Conservation (phyloP, 192 early-diverging fungal genomes). For the Backusella parvicylindrica region DNA sequence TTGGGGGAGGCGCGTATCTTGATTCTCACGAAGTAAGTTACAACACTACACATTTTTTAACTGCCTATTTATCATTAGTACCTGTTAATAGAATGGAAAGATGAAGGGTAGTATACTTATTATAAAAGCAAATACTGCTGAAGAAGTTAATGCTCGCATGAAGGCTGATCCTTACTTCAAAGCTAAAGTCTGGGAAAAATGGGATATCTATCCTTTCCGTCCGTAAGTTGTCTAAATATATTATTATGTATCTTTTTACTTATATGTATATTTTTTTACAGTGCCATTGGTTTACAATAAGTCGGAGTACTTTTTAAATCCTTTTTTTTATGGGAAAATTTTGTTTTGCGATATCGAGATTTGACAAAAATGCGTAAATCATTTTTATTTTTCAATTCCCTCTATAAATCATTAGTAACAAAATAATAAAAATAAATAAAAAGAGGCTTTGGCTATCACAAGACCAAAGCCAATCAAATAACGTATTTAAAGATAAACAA, state of each 20-base stretch:
- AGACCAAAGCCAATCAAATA: neutral
- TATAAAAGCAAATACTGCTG: neutral
- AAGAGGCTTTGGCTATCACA: neutral
- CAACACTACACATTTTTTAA: neutral
- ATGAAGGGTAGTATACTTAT: slow-evolving; percentile 10
- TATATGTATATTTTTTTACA: neutral
- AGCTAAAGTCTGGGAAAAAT: slow-evolving; percentile 18
- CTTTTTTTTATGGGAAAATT: neutral
- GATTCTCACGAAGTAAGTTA: slow-evolving; percentile 4
- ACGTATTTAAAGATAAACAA: neutral
- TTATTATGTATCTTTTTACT: neutral
- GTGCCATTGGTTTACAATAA: neutral
- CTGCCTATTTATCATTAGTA: neutral
- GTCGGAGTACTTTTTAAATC: neutral
- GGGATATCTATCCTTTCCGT: neutral
- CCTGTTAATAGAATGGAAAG: slow-evolving; percentile 1
- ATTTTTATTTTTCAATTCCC: neutral
- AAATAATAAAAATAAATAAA: neutral
- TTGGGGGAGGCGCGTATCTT: neutral
- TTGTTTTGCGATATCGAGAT: neutral
- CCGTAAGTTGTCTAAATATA: neutral
- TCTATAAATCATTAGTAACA: neutral
- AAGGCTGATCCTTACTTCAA: slow-evolving; percentile 7
- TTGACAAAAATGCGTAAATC: neutral
- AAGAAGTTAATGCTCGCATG: neutral